Percentiles rank a stretch among this genome's conserved stretches.
phyloP scores from a whole-genome alignment of 306 rosid genomes.

The Sicyos baderoa region DNA sequence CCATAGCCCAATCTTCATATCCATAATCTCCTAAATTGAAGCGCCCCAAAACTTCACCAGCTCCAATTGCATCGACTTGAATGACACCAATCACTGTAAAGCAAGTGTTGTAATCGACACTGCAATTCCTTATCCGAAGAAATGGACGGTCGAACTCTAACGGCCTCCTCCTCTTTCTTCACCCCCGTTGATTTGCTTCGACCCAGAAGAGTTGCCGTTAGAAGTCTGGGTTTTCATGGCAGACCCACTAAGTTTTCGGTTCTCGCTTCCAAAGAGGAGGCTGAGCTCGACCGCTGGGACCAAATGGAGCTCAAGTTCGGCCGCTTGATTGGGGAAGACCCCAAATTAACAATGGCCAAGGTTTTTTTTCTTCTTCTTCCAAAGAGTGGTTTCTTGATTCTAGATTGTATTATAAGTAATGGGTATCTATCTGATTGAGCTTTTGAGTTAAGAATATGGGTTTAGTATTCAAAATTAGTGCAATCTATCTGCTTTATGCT shows the following conservation, averaged over 20 bases:
- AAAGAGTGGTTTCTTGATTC: neutral
- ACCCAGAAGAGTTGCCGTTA: conserved; percentile 22
- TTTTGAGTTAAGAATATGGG: neutral
- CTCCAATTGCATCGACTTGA: neutral
- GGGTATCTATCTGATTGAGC: neutral
- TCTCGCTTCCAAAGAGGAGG: conserved; percentile 47
- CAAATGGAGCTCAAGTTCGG: conserved; percentile 88
- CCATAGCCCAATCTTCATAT: conserved; percentile 5
- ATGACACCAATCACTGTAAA: neutral
- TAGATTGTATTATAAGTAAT: neutral
- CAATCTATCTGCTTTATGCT: too few relatives aligned
- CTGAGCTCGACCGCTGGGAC: conserved; percentile 57
- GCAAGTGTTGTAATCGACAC: neutral
- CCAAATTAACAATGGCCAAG: conserved; percentile 85
- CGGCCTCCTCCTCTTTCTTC: conserved; percentile 30
- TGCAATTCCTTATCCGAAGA: neutral
- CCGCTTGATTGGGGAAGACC: conserved; percentile 87
- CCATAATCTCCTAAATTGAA: neutral
- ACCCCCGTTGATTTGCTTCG: conserved; percentile 28
- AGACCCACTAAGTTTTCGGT: conserved; percentile 32
- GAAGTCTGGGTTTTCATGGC: conserved; percentile 25
- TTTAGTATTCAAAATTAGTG: neutral
- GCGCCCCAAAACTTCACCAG: neutral
- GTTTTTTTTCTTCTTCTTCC: conserved; percentile 27
- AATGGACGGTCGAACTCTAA: conserved; percentile 60